Percentiles rank a stretch among this genome's conserved stretches.
Conservation (phyloP, 305 asterid species). For the Salvia sclarea region DNA sequence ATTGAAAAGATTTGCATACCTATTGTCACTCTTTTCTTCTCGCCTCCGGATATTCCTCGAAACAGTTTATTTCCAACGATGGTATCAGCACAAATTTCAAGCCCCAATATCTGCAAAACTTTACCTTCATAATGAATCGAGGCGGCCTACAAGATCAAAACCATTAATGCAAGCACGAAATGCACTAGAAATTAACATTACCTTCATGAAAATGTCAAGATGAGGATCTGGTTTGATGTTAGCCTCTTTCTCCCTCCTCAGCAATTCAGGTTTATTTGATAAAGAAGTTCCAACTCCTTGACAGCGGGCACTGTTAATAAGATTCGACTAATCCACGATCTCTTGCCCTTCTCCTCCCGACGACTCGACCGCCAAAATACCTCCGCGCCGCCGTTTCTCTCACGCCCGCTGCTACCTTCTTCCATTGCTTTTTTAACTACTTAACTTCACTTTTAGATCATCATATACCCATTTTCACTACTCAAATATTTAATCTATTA, state of each 20-base stretch:
- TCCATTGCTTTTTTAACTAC: neutral
- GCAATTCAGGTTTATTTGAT: constrained; percentile 40
- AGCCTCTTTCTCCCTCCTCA: constrained; percentile 77
- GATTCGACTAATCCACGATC: neutral
- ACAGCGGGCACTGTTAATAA: constrained; percentile 6
- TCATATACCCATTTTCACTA: too few relatives aligned
- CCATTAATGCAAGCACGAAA: too few relatives aligned
- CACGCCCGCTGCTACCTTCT: neutral
- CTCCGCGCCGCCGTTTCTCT: neutral
- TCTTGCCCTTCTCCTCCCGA: neutral
- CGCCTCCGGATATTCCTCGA: constrained; percentile 91
- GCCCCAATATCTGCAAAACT: constrained; percentile 66
- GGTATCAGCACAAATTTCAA: constrained; percentile 80
- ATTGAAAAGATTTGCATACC: too few relatives aligned
- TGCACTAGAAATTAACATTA: too few relatives aligned
- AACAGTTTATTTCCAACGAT: constrained; percentile 77
- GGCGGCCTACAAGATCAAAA: constrained; percentile 52
- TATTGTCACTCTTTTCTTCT: constrained; percentile 73
- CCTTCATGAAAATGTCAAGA: constrained; percentile 86
- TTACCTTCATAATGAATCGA: constrained; percentile 51
- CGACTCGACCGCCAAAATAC: neutral
- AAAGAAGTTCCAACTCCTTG: constrained; percentile 19
- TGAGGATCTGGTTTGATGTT: constrained; percentile 86
- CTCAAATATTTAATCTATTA: too few relatives aligned
- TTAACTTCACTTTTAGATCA: too few relatives aligned